A percentile compares a stretch with the other conserved stretches of the same genome.
Conservation (phyloP, 768 basidiomycete genomes). For the Podaxis sp. region DNA sequence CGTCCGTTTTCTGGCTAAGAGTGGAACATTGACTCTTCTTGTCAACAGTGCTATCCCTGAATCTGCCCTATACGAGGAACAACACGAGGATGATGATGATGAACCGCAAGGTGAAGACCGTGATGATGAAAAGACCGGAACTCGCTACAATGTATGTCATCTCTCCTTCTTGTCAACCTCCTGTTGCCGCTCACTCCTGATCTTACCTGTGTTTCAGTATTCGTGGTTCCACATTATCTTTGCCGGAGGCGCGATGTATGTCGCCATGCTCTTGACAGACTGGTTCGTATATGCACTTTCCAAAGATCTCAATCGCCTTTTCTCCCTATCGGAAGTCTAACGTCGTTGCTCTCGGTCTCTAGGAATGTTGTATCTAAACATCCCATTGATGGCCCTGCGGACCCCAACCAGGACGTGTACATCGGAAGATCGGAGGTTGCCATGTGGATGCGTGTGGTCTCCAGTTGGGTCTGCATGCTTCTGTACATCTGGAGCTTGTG, state of each 20-base stretch:
- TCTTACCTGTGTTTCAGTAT: slow-evolving; percentile 54
- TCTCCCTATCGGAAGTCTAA: not conserved
- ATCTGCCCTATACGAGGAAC: slow-evolving; percentile 83
- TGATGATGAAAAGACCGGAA: slow-evolving; percentile 93
- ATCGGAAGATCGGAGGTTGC: slow-evolving; percentile 95
- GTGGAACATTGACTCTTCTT: slow-evolving; percentile 5
- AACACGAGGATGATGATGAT: slow-evolving; percentile 77
- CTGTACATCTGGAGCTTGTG: slow-evolving; percentile 86
- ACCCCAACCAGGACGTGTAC: slow-evolving; percentile 74
- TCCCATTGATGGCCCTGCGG: slow-evolving; percentile 41
- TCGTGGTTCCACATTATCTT: slow-evolving; percentile 99
- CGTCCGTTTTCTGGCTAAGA: not conserved
- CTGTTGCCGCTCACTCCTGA: slow-evolving; percentile 3
- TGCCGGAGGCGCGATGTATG: slow-evolving; percentile 95
- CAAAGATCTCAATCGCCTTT: not conserved
- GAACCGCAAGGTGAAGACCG: slow-evolving; percentile 63
- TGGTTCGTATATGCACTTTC: slow-evolving; percentile 58
- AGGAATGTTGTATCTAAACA: slow-evolving; percentile 77
- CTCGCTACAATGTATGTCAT: slow-evolving; percentile 83
- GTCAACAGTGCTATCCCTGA: slow-evolving; percentile 80
- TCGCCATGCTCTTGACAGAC: slow-evolving; percentile 94
- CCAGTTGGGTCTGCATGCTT: slow-evolving; percentile 90
- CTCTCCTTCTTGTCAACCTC: not conserved
- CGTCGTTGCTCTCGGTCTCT: not conserved
- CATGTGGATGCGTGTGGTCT: slow-evolving; percentile 99